These are phyloP conservation scores for Hypholoma sublateritium DNA, from an alignment of 768 basidiomycete species.

Conservation along the genomic window DNA sequence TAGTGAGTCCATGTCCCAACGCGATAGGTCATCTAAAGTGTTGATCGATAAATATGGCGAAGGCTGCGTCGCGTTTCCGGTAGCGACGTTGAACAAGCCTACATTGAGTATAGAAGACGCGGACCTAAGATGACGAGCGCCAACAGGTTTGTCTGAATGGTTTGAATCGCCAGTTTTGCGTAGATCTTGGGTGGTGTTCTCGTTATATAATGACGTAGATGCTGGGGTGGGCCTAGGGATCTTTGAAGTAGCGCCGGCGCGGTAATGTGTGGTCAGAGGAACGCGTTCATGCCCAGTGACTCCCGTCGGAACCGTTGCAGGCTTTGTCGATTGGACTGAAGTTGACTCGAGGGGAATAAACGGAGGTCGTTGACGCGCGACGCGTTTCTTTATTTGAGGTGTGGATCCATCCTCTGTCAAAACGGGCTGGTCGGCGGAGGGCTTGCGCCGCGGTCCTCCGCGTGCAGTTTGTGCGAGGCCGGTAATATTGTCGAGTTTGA, in stretches of 20 bases:
- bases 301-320: conserved; percentile 9
- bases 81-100: conserved; percentile 16
- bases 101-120: conserved; percentile 20
- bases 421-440: conserved; percentile 14
- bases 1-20: conserved; percentile 24
- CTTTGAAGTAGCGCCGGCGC: conserved; percentile 12
- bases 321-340: conserved; percentile 6
- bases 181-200: not conserved
- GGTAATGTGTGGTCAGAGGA: conserved; percentile 10
- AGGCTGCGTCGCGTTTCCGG: conserved; percentile 16
- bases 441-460: conserved; percentile 13
- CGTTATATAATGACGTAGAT: conserved; percentile 6
- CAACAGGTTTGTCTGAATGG: not conserved
- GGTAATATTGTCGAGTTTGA: not conserved
- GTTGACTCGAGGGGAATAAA: conserved; percentile 11
- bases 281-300: conserved; percentile 5
- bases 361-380: conserved; percentile 14
- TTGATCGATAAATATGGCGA: conserved; percentile 17
- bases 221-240: not conserved
- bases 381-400: conserved; percentile 11
- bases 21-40: conserved; percentile 23
- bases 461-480: conserved; percentile 3
- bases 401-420: not conserved
- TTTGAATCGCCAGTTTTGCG: conserved; percentile 1
- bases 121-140: conserved; percentile 2